Evolutionary conservation across 148 eudicot species (phyloP).

Genomic region (Fagopyrum homotropicum): DNA sequence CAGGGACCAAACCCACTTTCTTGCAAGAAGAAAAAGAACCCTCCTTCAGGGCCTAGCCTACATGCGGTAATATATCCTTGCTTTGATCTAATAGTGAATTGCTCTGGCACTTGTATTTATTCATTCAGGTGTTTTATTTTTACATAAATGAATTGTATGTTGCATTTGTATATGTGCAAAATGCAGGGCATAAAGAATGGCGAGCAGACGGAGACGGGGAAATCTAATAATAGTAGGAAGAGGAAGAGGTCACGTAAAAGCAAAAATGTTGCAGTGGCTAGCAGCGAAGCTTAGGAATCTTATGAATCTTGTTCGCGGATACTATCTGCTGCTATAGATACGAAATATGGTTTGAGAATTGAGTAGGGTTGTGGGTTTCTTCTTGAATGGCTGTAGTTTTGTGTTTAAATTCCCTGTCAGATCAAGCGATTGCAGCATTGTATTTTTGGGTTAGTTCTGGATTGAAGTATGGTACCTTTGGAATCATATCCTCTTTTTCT

Average conservation of each 20-base stretch:
- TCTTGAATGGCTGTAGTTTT: too few species aligned
- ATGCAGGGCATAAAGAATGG: constrained; percentile 30
- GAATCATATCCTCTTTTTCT: constrained; percentile 70
- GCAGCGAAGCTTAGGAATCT: neutral
- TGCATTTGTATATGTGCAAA: neutral
- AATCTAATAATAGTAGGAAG: constrained; percentile 39
- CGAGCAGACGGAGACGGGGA: constrained; percentile 21
- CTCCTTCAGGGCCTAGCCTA: constrained; percentile 21
- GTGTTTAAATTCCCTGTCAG: too few species aligned
- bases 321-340: too few species aligned
- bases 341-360: too few species aligned
- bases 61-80: constrained; percentile 28
- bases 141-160: neutral
- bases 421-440: too few species aligned
- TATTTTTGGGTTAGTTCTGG: too few species aligned
- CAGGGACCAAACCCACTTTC: constrained; percentile 96
- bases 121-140: too few species aligned
- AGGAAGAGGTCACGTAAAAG: constrained; percentile 54
- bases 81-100: neutral
- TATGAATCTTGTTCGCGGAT: too few species aligned
- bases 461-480: constrained; percentile 24
- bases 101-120: neutral
- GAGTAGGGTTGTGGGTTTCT: too few species aligned
- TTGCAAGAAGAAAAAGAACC: constrained; percentile 62
- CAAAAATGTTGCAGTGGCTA: constrained; percentile 24